Base-by-base conservation (phyloP, 139 green algal genomes). In the Raphidocelis subcapitata region DNA sequence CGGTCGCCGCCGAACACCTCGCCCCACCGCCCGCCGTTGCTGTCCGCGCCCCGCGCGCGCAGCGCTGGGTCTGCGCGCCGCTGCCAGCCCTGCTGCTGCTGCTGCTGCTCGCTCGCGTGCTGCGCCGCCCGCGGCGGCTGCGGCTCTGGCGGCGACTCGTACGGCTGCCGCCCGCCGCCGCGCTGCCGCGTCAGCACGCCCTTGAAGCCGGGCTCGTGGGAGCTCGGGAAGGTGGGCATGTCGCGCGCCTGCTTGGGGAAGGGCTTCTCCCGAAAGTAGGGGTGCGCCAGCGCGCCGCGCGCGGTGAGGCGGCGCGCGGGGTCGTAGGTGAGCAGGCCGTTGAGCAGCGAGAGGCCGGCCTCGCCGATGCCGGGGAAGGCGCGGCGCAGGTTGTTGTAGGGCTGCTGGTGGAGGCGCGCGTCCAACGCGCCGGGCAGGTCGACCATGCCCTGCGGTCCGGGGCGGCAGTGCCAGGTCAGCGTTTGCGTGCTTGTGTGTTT, bases 331-430 rank as follows among this genome's bases (percentile, higher is more conserved):
- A 92, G 77, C 77, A 90, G 44, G 0, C 36, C 75, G 52, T 91
- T 89, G 16, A 94, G 74, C 37, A 95, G 85, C 21, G 86, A 79
- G 29, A 91, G 16, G 1, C 84, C 88, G 0, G 62, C 49, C 18
- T 77, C 69, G 2, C 65, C 80, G 37, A 92, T 67, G n/a, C 70
- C 14, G 2, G 80, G 82, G 46, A 86, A 79, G 41, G 57, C 59
- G 23, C 64, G 72, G n/a, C 63, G 64, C 14, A 95, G 75, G 59
- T 83, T 83, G 79, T 86, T 92, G 81, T 92, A 92, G 10, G 88
- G 90, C 82, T 95, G 90, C 0, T 86, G 46, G 3, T 84, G 88
- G 57, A 91, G 73, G 16, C 75, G 73, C 18, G 89, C 65, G 35
- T 72, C 73, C 28, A 4, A 3, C 5, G 73, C 62, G 33, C 76